Evolutionary conservation across 495 filamentous ascomycete genomes (phyloP).

Genomic region (Penicillium salamii): DNA sequence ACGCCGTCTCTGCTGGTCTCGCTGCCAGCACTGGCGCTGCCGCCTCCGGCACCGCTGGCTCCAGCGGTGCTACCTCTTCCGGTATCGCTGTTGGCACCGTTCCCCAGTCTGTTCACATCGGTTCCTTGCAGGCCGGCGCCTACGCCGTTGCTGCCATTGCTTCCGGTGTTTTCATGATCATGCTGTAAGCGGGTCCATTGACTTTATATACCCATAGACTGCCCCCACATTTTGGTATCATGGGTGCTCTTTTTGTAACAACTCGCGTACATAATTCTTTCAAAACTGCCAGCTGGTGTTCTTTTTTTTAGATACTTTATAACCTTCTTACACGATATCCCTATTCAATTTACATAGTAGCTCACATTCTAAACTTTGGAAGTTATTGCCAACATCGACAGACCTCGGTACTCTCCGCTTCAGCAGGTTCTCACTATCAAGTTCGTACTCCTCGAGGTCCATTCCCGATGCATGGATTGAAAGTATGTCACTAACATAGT

Average conservation of each 20-base stretch:
- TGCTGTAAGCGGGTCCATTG: slow-evolving; percentile 63
- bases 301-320: slow-evolving; percentile 1
- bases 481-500: too few relatives aligned
- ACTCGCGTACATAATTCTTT: slow-evolving; percentile 6
- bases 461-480: too few relatives aligned
- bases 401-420: too few relatives aligned
- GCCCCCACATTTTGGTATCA: background rate
- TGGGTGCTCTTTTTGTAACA: slow-evolving; percentile 6
- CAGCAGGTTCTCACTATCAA: too few relatives aligned
- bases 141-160: slow-evolving; percentile 66
- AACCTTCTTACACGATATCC: too few relatives aligned
- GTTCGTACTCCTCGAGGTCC: too few relatives aligned
- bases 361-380: too few relatives aligned
- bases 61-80: slow-evolving; percentile 41
- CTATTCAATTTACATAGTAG: too few relatives aligned
- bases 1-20: slow-evolving; percentile 49
- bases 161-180: slow-evolving; percentile 71
- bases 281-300: slow-evolving; percentile 5
- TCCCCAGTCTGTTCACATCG: slow-evolving; percentile 57
- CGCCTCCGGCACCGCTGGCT: slow-evolving; percentile 39
- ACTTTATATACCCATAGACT: background rate
- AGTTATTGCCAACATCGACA: too few relatives aligned
- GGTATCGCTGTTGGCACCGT: slow-evolving; percentile 41
- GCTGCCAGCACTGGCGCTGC: slow-evolving; percentile 42
- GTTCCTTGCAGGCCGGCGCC: slow-evolving; percentile 61